A percentile compares a stretch with the other conserved stretches of the same genome.
These are phyloP conservation scores for Castanopsis chinensis DNA, from an alignment of 306 rosid species.

Conservation along the genomic window DNA sequence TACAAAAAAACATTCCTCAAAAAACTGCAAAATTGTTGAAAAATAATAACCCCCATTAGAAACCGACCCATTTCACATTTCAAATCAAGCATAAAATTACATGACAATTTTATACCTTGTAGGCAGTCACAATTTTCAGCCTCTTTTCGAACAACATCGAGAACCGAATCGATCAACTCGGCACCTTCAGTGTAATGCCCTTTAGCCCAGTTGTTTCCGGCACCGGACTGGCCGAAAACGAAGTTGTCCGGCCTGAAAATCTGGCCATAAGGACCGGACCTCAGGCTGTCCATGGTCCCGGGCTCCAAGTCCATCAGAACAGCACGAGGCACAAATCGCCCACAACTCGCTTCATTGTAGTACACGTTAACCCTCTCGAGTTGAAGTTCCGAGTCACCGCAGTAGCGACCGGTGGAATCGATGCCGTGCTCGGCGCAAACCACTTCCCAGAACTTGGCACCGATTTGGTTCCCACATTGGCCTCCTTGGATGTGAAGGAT, in stretches of 20 bases:
- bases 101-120: conserved; percentile 20
- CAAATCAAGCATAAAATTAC: neutral
- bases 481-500: conserved; percentile 51
- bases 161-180: conserved; percentile 42
- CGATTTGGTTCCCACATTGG: conserved; percentile 49
- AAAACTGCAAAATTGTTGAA: too few species aligned
- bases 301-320: conserved; percentile 50
- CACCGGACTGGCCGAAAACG: conserved; percentile 44
- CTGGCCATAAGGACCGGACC: conserved; percentile 44
- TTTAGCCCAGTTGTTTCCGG: conserved; percentile 47
- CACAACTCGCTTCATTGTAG: conserved; percentile 46
- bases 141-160: conserved; percentile 45
- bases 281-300: conserved; percentile 45
- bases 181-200: conserved; percentile 50
- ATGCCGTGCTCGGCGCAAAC: conserved; percentile 53
- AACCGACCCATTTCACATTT: too few species aligned
- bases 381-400: conserved; percentile 39
- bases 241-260: conserved; percentile 46
- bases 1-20: too few species aligned
- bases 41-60: too few species aligned
- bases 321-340: conserved; percentile 42
- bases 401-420: conserved; percentile 41
- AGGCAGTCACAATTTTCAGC: conserved; percentile 49
- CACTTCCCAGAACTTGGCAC: conserved; percentile 53
- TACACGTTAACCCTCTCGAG: conserved; percentile 43